Base-by-base conservation (phyloP, 1,284 basidiomycete species). In the Austroboletus niveus region DNA sequence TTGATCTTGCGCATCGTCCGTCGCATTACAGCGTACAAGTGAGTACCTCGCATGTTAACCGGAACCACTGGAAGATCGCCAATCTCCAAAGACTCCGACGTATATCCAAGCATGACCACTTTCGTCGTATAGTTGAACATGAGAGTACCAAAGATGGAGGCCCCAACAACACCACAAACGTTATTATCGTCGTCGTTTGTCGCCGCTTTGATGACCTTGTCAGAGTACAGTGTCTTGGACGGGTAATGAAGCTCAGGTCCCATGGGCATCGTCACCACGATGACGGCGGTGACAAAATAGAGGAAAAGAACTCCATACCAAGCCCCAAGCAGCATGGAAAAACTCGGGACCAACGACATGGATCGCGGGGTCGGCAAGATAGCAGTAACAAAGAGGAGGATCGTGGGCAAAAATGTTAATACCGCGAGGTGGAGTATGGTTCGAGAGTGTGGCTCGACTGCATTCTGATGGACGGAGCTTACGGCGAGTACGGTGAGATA, bases 11-110 rank as follows among this genome's bases (percentile, higher is more conserved):
- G 72, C 57, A 77, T 61, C 5, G 69, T 65, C n/a, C 43, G 64
- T 47, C 67, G 68, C 68, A 68, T 69, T 14, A 57, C 40, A 29
- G 61, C 12, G n/a, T 70, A 86, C 42, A 84, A 77, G 56, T 68
- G 66, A 4, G 84, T 78, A 0, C 85, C 78, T 48, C 92, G 86
- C 80, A 92, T 85, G 57, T 79, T 67, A 0, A 77, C 81, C 0
- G 85, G 81, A 8, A 94, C 77, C 48, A 94, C 83, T 2, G 92
- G 92, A 41, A 94, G 72, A 66, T 94, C 92, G 56, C 84, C 89
- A 20, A 93, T 90, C 61, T 94, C 89, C 51, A 94, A 78, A 51
- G 81, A 86, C 52, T 81, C 77, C 5, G 85, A 75, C 8, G 75
- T 77, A 66, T 91, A 84, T 4, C 91, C 91, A 42, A 91, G 82